phyloP scores from a whole-genome alignment of 2,329 filamentous ascomycete genomes.

The Falciphora oryzae region DNA sequence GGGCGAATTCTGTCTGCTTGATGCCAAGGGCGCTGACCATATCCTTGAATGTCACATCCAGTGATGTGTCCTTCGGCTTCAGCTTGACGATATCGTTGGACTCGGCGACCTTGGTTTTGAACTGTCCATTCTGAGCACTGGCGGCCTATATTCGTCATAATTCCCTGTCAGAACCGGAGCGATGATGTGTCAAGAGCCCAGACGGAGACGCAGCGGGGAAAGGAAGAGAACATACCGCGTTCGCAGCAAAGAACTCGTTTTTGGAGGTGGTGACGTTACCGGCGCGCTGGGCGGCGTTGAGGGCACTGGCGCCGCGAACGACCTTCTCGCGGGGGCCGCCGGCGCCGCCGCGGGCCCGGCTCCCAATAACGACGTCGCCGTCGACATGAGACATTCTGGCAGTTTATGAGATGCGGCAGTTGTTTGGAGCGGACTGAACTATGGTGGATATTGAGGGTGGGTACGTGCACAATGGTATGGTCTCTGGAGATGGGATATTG shows the following conservation, averaged over 20 bases:
- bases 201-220: too few relatives aligned
- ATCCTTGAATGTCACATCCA: background rate
- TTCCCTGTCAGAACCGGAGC: background rate
- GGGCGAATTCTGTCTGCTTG: background rate
- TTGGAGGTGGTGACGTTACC: conserved; percentile 76
- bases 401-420: background rate
- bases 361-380: background rate
- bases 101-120: conserved; percentile 95
- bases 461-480: background rate
- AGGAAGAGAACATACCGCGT: conserved; percentile 57
- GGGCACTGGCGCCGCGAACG: conserved; percentile 31
- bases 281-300: conserved; percentile 84
- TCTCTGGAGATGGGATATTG: background rate
- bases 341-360: conserved; percentile 39
- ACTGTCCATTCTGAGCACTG: conserved; percentile 71
- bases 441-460: background rate
- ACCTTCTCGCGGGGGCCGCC: conserved; percentile 57
- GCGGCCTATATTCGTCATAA: background rate
- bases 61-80: conserved; percentile 54
- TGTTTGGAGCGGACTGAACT: background rate
- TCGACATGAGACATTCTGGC: background rate
- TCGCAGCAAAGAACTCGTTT: conserved; percentile 80
- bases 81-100: conserved; percentile 97
- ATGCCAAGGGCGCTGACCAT: background rate
- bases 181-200: background rate